phyloP scores from a whole-genome alignment of 352 stramenopile genomes.

The Globisporangium barbulae region DNA sequence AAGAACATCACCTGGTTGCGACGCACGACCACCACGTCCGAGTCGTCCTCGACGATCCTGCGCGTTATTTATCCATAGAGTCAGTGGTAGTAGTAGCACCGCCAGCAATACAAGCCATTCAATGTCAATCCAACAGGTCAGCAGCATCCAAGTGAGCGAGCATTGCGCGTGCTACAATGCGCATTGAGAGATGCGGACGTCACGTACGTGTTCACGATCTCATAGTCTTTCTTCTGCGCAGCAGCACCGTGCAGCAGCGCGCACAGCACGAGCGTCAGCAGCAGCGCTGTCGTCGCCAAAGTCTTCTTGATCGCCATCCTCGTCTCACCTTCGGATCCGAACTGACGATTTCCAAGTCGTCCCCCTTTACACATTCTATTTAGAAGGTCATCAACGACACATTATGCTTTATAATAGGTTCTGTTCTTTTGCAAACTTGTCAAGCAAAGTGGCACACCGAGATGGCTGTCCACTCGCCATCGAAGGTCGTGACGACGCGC shows the following conservation, averaged over 20 bases:
- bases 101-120: not conserved
- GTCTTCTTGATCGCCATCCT: constrained; percentile 4
- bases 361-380: not conserved
- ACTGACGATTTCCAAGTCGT: constrained; percentile 6
- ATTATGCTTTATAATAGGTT: not conserved
- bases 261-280: constrained; percentile 4
- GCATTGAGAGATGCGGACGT: not conserved
- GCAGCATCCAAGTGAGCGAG: not conserved
- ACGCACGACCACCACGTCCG: constrained; percentile 56
- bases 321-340: not conserved
- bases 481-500: constrained; percentile 31
- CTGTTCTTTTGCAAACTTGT: not conserved
- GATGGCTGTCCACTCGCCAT: constrained; percentile 39
- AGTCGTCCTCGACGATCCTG: constrained; percentile 41
- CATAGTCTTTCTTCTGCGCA: constrained; percentile 8
- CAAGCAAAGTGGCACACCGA: constrained; percentile 25
- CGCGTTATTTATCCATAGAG: not conserved
- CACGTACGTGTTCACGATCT: constrained; percentile 22
- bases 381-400: not conserved
- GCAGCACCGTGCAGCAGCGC: not conserved
- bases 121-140: constrained; percentile 1
- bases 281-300: not conserved
- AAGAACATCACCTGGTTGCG: constrained; percentile 50
- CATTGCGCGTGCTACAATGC: not conserved
- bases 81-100: not conserved